Conservation (phyloP, 257 asterid genomes). For the Cruciata laevipes region DNA sequence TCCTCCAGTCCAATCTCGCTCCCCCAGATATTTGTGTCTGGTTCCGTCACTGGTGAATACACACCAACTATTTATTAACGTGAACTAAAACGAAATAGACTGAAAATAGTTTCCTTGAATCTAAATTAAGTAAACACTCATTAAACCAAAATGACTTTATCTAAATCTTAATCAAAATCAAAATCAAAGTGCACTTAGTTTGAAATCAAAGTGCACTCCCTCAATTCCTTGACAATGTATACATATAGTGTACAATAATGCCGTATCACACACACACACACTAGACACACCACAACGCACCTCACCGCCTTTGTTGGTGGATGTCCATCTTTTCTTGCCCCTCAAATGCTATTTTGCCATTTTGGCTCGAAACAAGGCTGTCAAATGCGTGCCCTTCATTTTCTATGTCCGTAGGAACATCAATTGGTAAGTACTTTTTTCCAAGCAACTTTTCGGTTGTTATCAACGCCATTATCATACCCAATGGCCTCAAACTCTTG, state of each 20-base stretch:
- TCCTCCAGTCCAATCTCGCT: too few species aligned
- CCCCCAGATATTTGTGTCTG: too few species aligned
- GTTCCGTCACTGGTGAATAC: too few species aligned
- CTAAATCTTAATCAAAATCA: too few species aligned
- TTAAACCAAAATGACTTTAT: neutral
- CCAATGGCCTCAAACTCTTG: conserved; percentile 14
- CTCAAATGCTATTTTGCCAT: conserved; percentile 9
- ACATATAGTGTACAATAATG: neutral
- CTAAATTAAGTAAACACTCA: neutral
- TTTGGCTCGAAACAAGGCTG: conserved; percentile 26
- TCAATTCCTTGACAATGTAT: neutral
- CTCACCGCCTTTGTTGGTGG: conserved; percentile 23
- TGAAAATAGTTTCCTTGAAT: too few species aligned
- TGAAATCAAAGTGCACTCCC: too few species aligned
- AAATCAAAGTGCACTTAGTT: too few species aligned
- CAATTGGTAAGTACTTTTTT: conserved; percentile 8
- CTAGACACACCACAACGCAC: conserved; percentile 7
- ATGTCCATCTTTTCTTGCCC: conserved; percentile 16
- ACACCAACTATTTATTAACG: too few species aligned
- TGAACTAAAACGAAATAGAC: too few species aligned
- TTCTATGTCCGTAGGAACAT: conserved; percentile 18
- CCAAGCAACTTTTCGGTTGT: conserved; percentile 16
- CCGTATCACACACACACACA: neutral
- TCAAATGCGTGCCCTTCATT: conserved; percentile 16
- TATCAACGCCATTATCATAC: conserved; percentile 23